Evolutionary conservation across 768 basidiomycete genomes (phyloP), one percentile per base, ranked within the genome.

Genomic region (Brasilioporus rufonigricans): DNA sequence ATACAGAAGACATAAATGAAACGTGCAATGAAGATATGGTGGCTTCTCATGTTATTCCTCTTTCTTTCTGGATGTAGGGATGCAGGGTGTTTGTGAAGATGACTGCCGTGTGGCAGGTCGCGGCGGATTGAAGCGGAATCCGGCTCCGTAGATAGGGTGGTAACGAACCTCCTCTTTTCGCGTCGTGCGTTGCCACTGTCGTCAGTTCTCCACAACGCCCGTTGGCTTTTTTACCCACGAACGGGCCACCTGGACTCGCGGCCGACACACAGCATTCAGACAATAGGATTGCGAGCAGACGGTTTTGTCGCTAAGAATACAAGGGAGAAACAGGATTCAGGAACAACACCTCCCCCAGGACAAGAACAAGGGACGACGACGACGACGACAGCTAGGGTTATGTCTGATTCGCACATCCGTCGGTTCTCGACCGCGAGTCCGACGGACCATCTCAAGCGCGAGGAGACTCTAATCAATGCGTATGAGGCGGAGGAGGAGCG

Each of bases 401-500:
- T 70, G 69, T 61, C 70, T 26, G 67, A 65, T 47, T 71, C 87
- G 27, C 84, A 87, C 39, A 73, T 85, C 47, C 80, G 77, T 49
- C 72, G 84, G 53, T 77, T 85, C 52, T 84, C 85, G 12, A 73
- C 76, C 3, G 75, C 79, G 32, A 83, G 78, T 64, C 73, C 82
- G 36, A 78, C 75, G 56, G 80, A 73, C 52, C 80, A 66, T 11
- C 31, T 71, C 19, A 70, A 80, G 59, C 71, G 76, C 36, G 82
- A 86, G 62, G 90, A 92, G 66, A 86, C 83, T 49, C 77, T 93
- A 65, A 92, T 92, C 65, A 91, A 93, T 70, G 87, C 87, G 21
- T 93, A 91, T 68, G 91, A 93, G 63, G 91, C 91, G 12, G 91
- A 93, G 71, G 90, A 93, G 71, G 91, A 93, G 68, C 83, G 90